Evolutionary conservation across 257 asterid genomes (phyloP), one percentile per base, ranked within the genome.

Genomic region (Pogostemon cablin): DNA sequence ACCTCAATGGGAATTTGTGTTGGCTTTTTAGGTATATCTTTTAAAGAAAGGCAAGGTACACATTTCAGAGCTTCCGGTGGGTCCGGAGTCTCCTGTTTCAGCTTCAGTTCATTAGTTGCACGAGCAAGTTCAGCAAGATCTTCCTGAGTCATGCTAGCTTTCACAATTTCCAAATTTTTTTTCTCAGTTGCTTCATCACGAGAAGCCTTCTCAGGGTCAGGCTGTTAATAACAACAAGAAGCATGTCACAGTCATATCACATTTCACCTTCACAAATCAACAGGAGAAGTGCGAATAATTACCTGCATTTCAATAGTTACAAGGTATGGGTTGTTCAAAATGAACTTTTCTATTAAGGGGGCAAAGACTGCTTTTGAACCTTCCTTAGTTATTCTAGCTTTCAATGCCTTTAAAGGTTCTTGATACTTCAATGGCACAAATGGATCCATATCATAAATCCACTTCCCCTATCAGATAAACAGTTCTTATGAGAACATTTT

Each of bases 261-360:
- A 35, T 49, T 47, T 50, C 72, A 78, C 67, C 65, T 58, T 39
- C 44, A 40, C 48, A 76, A 67, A 71, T 57, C 65, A 69, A 37
- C 44, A 70, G 70, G 71, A 65, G 70, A 59, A 74, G 3, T 43
- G 17, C 55, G 46, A 60, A 67, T 20, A 55, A 65, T 77, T 75
- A 93, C 99, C 98, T 91, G 96, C 99, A 95, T 95, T 81, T 95
- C 98, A 68, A 95, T 83, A 10, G 97, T 86, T 61, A 90, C 99
- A 41, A 84, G 85, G 63, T 95, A 98, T 9, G 86, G 89, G 75
- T 95, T 95, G 68, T 72, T 83, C 85, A 95, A 84, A 78, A 95
- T 95, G 72, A 76, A 86, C 43, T 88, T 87, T 71, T 87, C 91
- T 76, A 95, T 86, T 37, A 95, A 79, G 42, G 99, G 98, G 65